A percentile compares a stretch with the other conserved stretches of the same genome.
These are phyloP conservation scores for Arabis hirsuta DNA, from an alignment of 345 rosid genomes.

Conservation along the genomic window DNA sequence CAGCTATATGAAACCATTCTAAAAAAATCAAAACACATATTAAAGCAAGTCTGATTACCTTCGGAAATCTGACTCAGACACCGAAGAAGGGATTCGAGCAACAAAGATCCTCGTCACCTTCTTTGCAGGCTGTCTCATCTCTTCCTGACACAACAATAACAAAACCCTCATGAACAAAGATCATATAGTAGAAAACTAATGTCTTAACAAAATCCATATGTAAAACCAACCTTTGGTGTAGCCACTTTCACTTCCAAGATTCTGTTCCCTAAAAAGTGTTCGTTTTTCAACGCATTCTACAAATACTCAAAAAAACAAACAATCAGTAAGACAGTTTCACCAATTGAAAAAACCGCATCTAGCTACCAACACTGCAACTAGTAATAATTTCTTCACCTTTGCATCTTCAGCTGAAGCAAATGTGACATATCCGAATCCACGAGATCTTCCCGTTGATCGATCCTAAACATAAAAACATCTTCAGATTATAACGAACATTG, in stretches of 20 bases:
- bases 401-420: conserved; percentile 81
- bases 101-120: conserved; percentile 92
- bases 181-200: neutral
- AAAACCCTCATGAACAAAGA: conserved; percentile 13
- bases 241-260: conserved; percentile 92
- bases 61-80: conserved; percentile 78
- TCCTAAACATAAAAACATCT: conserved; percentile 54
- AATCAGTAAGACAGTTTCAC: conserved; percentile 10
- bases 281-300: conserved; percentile 74
- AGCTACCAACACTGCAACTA: neutral
- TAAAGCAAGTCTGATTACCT: conserved; percentile 54
- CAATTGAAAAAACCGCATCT: neutral
- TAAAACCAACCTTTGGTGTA: conserved; percentile 79
- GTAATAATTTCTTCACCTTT: conserved; percentile 50
- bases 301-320: conserved; percentile 14
- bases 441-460: conserved; percentile 91
- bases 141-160: conserved; percentile 68
- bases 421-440: conserved; percentile 97
- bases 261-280: conserved; percentile 87
- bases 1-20: conserved; percentile 20
- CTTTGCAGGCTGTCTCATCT: conserved; percentile 87
- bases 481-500: neutral
- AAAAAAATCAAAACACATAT: neutral
- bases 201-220: neutral
- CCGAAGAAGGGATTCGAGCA: conserved; percentile 88